phyloP scores from a whole-genome alignment of 1,139 yeast species.

The Citeromyces siamensis region DNA sequence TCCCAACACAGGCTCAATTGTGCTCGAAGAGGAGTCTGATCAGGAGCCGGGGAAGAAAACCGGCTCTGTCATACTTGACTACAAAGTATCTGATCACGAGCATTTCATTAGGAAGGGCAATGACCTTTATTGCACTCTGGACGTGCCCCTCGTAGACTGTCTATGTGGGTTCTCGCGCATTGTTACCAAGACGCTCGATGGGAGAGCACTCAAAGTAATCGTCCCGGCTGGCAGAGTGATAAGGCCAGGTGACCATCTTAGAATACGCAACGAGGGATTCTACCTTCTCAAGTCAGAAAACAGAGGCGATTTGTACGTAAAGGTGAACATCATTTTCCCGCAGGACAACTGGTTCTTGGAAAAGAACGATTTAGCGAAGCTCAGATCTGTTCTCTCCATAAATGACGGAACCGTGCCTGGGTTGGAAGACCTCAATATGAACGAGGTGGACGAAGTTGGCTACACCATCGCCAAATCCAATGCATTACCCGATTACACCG shows the following conservation, averaged over 20 bases:
- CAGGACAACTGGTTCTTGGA: conserved; percentile 70
- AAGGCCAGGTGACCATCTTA: conserved; percentile 63
- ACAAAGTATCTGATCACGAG: conserved; percentile 19
- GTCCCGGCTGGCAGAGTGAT: conserved; percentile 70
- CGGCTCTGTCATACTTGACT: conserved; percentile 64
- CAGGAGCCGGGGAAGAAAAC: conserved; percentile 61
- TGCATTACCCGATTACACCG: conserved; percentile 2
- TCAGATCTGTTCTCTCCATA: conserved; percentile 43
- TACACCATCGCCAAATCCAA: neutral
- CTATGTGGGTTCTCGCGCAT: conserved; percentile 62
- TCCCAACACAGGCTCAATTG: conserved; percentile 36
- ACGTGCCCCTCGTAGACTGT: conserved; percentile 66
- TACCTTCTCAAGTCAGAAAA: conserved; percentile 9
- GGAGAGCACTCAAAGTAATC: conserved; percentile 51
- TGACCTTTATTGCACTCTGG: conserved; percentile 44
- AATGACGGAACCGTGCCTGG: conserved; percentile 8
- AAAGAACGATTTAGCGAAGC: conserved; percentile 40
- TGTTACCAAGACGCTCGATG: conserved; percentile 70
- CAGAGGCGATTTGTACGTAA: conserved; percentile 47
- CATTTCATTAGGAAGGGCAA: conserved; percentile 35
- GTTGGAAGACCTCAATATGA: neutral
- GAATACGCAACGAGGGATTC: conserved; percentile 62
- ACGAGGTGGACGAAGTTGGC: conserved; percentile 4
- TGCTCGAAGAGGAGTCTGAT: conserved; percentile 64
- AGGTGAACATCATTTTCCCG: conserved; percentile 71